Conservation (phyloP, 2,329 filamentous ascomycete genomes). For the Thelonectria discophora region DNA sequence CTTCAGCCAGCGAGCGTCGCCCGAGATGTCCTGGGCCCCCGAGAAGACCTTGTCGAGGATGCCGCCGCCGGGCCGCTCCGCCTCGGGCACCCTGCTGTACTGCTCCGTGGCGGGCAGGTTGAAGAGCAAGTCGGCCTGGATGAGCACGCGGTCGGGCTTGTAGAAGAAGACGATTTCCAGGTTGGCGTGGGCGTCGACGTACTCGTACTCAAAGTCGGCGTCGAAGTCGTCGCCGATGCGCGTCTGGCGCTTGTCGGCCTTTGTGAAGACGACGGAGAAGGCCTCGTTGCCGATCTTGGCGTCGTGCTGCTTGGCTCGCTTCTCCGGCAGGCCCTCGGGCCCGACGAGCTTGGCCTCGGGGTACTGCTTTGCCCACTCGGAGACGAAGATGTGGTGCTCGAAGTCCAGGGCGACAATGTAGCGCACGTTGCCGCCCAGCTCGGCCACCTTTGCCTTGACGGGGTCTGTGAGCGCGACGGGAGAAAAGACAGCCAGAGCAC, state of each 20-base stretch:
- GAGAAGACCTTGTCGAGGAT: slow-evolving; percentile 56
- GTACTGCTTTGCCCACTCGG: slow-evolving; percentile 82
- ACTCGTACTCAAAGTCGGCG: slow-evolving; percentile 85
- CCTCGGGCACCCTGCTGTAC: slow-evolving; percentile 72
- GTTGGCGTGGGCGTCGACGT: slow-evolving; percentile 80
- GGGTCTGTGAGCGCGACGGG: slow-evolving; percentile 85
- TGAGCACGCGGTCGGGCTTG: slow-evolving; percentile 79
- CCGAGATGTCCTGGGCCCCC: slow-evolving; percentile 67
- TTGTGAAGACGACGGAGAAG: slow-evolving; percentile 75
- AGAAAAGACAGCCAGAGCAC: slow-evolving; percentile 87
- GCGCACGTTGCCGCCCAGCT: slow-evolving; percentile 73
- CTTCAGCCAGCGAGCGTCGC: slow-evolving; percentile 78
- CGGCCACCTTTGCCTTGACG: slow-evolving; percentile 69
- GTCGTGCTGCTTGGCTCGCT: slow-evolving; percentile 69
- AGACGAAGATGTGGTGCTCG: slow-evolving; percentile 95
- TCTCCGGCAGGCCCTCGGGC: slow-evolving; percentile 83
- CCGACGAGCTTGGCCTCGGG: slow-evolving; percentile 83
- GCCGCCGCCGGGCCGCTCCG: slow-evolving; percentile 45
- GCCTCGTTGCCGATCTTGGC: slow-evolving; percentile 58
- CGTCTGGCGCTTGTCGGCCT: slow-evolving; percentile 59
- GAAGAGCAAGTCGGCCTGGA: slow-evolving; percentile 91
- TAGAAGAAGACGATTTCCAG: slow-evolving; percentile 90
- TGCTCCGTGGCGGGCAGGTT: slow-evolving; percentile 90
- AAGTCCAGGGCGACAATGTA: slow-evolving; percentile 90
- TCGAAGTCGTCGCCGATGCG: slow-evolving; percentile 82